These are phyloP conservation scores for Exophiala dermatitidis DNA, from an alignment of 2,329 filamentous ascomycete genomes.

Conservation along the genomic window DNA sequence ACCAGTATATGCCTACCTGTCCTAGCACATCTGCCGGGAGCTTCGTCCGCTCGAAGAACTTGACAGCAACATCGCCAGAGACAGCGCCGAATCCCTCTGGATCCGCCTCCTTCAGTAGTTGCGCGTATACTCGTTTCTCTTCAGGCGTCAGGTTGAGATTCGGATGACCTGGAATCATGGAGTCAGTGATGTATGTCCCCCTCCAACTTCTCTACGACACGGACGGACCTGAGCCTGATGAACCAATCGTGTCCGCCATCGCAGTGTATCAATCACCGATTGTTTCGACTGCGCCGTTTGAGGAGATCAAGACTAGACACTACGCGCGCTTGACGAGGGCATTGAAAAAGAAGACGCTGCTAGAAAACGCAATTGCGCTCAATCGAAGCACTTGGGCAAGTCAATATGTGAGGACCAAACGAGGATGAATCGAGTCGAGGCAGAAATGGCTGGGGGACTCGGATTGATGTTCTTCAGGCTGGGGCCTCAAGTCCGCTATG, in stretches of 20 bases:
- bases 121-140: conserved; percentile 88
- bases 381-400: neutral
- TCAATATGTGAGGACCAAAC: neutral
- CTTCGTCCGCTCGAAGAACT: conserved; percentile 95
- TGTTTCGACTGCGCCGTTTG: conserved; percentile 4
- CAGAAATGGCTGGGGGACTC: conserved; percentile 14
- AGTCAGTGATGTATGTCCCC: conserved; percentile 1
- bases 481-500: conserved; percentile 3
- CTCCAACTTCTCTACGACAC: neutral
- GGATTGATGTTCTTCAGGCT: neutral
- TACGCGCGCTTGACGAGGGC: conserved; percentile 1
- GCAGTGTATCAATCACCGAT: conserved; percentile 1
- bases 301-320: neutral
- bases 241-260: conserved; percentile 25
- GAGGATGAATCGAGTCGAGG: neutral
- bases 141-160: conserved; percentile 81
- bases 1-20: conserved; percentile 53
- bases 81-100: conserved; percentile 86
- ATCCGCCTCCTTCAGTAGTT: conserved; percentile 89
- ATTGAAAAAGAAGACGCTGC: neutral
- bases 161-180: conserved; percentile 39
- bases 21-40: conserved; percentile 79
- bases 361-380: neutral
- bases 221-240: conserved; percentile 23
- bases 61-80: conserved; percentile 90